Percentiles rank a stretch among this genome's conserved stretches.
Evolutionary conservation across 768 basidiomycete genomes (phyloP).

Genomic region (Coprinopsis cinerea): DNA sequence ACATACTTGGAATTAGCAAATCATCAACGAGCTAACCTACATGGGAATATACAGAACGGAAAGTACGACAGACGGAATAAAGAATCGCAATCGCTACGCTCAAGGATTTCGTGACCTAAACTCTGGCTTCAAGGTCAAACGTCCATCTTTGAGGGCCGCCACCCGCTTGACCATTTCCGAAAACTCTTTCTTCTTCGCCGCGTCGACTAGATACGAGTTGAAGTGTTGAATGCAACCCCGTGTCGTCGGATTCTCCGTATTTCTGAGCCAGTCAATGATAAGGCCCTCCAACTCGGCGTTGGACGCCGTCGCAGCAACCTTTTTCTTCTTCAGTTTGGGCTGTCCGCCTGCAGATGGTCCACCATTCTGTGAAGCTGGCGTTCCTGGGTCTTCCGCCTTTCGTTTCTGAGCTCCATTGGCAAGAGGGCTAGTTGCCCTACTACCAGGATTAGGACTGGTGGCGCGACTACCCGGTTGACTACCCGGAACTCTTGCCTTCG

Average conservation of each 20-base stretch:
- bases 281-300: constrained; percentile 57
- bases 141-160: constrained; percentile 62
- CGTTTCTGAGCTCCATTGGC: constrained; percentile 30
- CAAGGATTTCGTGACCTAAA: background rate
- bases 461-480: constrained; percentile 58
- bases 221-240: constrained; percentile 79
- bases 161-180: constrained; percentile 78
- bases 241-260: constrained; percentile 63
- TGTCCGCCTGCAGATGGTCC: constrained; percentile 12
- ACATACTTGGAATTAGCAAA: too few species aligned
- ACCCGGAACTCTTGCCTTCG: constrained; percentile 45
- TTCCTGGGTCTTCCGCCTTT: constrained; percentile 36
- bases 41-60: background rate
- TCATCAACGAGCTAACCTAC: too few species aligned
- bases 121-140: constrained; percentile 45
- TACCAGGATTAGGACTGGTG: constrained; percentile 39
- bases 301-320: constrained; percentile 30
- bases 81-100: background rate
- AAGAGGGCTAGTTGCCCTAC: constrained; percentile 40
- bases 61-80: background rate
- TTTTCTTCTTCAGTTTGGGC: constrained; percentile 52
- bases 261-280: constrained; percentile 73
- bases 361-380: constrained; percentile 14
- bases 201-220: constrained; percentile 59
- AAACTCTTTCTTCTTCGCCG: constrained; percentile 65